A percentile compares a stretch with the other conserved stretches of the same genome.
These are phyloP conservation scores for Bipolaris oryzae DNA, from an alignment of 2,329 filamentous ascomycete genomes.

Conservation along the genomic window DNA sequence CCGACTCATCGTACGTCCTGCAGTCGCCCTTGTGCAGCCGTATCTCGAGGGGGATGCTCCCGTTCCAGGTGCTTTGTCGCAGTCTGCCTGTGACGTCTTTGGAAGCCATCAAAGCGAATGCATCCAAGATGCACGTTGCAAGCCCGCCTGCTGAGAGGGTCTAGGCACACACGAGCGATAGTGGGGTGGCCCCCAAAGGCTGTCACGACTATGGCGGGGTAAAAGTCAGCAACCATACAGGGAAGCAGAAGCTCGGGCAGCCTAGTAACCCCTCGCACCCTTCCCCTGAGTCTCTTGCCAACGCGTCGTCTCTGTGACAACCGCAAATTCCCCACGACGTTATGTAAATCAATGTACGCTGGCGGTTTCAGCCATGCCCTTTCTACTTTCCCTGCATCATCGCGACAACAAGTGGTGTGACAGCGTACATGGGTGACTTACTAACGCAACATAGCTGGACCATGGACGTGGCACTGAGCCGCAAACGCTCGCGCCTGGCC, in stretches of 20 bases:
- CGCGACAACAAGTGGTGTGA: not conserved
- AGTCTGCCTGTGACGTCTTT: conserved; percentile 48
- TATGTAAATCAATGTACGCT: conserved; percentile 10
- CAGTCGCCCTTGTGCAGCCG: conserved; percentile 64
- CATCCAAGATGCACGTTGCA: conserved; percentile 15
- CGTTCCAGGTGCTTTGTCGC: conserved; percentile 63
- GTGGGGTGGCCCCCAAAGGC: conserved; percentile 13
- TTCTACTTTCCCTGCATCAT: not conserved
- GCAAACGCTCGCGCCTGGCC: conserved; percentile 43
- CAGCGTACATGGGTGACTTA: conserved; percentile 25
- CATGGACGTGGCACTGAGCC: conserved; percentile 39
- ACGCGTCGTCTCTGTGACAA: conserved; percentile 37
- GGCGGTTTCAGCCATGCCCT: conserved; percentile 11
- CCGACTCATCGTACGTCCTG: conserved; percentile 63
- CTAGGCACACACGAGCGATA: conserved; percentile 19
- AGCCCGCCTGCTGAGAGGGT: conserved; percentile 16
- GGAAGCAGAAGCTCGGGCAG: conserved; percentile 7
- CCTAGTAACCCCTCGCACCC: not conserved
- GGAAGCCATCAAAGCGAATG: conserved; percentile 21
- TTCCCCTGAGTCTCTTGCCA: conserved; percentile 1
- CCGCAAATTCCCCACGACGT: conserved; percentile 9
- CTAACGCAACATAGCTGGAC: conserved; percentile 27
- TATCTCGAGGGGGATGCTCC: conserved; percentile 65
- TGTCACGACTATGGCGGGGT: conserved; percentile 13
- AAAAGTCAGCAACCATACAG: conserved; percentile 3